Conservation (phyloP, 352 stramenopile species). For the Phytopythium delawarense region DNA sequence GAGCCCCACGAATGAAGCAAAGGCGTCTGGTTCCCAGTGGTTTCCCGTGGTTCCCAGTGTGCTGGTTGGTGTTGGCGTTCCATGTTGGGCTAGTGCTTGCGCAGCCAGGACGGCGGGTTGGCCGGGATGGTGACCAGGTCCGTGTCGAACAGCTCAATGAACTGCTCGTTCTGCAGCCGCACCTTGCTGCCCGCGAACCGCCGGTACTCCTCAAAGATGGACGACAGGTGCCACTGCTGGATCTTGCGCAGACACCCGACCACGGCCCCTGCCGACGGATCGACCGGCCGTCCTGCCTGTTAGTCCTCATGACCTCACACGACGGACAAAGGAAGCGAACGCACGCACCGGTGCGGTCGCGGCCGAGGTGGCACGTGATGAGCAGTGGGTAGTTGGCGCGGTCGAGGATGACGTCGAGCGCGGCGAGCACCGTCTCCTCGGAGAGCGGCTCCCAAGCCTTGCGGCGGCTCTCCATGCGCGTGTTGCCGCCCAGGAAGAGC, state of each 20-base stretch:
- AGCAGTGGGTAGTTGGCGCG: conserved; percentile 88
- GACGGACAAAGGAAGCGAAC: not conserved
- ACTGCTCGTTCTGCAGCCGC: conserved; percentile 91
- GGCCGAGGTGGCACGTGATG: conserved; percentile 88
- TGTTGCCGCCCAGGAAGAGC: conserved; percentile 83
- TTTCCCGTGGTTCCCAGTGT: not conserved
- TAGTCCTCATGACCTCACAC: not conserved
- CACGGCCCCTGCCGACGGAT: conserved; percentile 47
- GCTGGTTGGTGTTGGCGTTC: not conserved
- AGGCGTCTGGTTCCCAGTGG: not conserved
- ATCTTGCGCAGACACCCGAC: conserved; percentile 91
- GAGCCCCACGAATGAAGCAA: not conserved
- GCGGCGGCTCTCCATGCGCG: conserved; percentile 82
- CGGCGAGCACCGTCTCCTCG: conserved; percentile 89
- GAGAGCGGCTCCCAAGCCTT: conserved; percentile 86
- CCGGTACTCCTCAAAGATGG: conserved; percentile 92
- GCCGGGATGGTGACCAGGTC: conserved; percentile 86
- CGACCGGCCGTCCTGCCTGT: not conserved
- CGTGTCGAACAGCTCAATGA: conserved; percentile 94
- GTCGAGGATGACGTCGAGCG: conserved; percentile 88
- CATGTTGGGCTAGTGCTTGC: conserved; percentile 32
- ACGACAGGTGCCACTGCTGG: conserved; percentile 91
- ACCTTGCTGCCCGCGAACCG: conserved; percentile 89
- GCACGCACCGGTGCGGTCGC: conserved; percentile 77
- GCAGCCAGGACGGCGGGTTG: conserved; percentile 69